These are phyloP conservation scores for Beauveria caledonica DNA, from an alignment of 2,329 filamentous ascomycete species.

Conservation along the genomic window DNA sequence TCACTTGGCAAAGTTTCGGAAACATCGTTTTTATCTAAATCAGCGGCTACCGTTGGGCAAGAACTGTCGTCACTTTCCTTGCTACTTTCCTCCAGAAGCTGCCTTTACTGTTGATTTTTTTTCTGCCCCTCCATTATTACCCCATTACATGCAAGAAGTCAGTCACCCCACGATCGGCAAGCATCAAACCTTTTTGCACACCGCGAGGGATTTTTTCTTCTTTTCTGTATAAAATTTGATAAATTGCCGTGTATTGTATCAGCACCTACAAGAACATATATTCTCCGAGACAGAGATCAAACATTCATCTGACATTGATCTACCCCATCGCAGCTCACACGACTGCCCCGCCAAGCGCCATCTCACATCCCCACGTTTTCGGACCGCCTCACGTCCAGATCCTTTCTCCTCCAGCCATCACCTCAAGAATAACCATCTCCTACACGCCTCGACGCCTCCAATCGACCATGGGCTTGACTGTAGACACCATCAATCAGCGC, in stretches of 20 bases:
- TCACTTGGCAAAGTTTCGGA: background rate
- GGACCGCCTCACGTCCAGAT: background rate
- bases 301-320: background rate
- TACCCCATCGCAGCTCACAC: background rate
- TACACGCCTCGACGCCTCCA: slow-evolving; percentile 1
- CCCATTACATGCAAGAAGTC: background rate
- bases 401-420: background rate
- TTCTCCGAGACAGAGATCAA: background rate
- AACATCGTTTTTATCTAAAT: background rate
- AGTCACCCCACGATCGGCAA: background rate
- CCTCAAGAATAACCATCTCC: background rate
- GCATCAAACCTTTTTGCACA: background rate
- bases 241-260: background rate
- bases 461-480: slow-evolving; percentile 47
- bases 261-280: background rate
- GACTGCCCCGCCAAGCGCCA: slow-evolving; percentile 7
- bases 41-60: background rate
- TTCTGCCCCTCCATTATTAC: slow-evolving; percentile 4
- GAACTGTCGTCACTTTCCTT: background rate
- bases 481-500: slow-evolving; percentile 88
- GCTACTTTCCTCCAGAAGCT: slow-evolving; percentile 5
- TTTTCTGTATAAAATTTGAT: background rate
- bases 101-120: background rate
- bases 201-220: background rate
- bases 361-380: slow-evolving; percentile 11